Conservation (phyloP, 2,329 filamentous ascomycete genomes). For the Westerdykella ornata region DNA sequence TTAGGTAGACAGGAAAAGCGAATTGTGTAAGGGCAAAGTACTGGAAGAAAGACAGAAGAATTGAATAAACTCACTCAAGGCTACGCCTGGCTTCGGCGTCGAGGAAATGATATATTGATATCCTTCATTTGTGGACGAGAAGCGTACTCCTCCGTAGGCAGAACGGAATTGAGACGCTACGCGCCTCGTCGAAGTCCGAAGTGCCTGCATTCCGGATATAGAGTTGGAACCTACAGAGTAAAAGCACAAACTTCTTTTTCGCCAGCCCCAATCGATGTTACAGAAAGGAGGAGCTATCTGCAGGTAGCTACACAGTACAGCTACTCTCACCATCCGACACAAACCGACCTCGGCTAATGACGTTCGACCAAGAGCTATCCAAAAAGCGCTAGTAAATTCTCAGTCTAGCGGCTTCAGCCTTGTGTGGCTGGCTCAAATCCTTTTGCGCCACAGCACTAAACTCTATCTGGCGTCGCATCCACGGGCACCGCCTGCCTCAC, state of each 20-base stretch:
- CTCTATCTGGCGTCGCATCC: no score
- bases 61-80: constrained; percentile 59
- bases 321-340: no score
- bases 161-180: constrained; percentile 53
- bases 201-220: constrained; percentile 38
- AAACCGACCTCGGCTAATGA: constrained; percentile 25
- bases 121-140: constrained; percentile 46
- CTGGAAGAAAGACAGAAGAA: neutral
- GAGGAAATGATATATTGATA: constrained; percentile 83
- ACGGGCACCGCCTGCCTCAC: no score
- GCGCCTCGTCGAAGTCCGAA: constrained; percentile 53
- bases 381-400: neutral
- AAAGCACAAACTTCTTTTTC: neutral
- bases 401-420: no score
- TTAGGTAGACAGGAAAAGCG: neutral
- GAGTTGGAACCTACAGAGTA: constrained; percentile 3
- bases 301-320: no score
- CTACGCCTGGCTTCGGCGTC: constrained; percentile 79
- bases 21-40: neutral
- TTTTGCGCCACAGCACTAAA: no score
- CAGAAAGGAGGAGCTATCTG: no score
- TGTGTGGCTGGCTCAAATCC: no score
- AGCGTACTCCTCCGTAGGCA: constrained; percentile 49
- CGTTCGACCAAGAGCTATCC: constrained; percentile 8
- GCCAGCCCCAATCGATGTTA: no score